Base-by-base conservation (phyloP, 2,329 filamentous ascomycete genomes). In the Pleurostoma richardsiae region DNA sequence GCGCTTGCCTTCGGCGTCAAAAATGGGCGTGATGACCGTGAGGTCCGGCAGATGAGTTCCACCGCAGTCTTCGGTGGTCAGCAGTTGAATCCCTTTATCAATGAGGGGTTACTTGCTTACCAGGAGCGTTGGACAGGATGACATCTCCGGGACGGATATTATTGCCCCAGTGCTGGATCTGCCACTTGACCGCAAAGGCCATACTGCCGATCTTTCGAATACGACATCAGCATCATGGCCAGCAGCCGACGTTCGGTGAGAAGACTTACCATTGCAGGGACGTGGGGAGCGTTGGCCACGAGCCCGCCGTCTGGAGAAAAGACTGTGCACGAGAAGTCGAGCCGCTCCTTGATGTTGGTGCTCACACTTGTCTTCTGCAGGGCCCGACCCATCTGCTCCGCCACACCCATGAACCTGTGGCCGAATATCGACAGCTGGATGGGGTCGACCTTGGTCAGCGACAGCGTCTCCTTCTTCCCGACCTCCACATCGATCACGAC, bases 381-480 rank as follows among this genome's bases (percentile, higher is more conserved):
- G 0, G 76, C 77, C 3, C 71, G 70, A 27, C 76, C 77, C 76
- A 80, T 80, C 50, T 80, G 77, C 48, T 80, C 77, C 1, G 77
- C 77, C n/a, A 80, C 78, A 3, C 73, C 72, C 76, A 80, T 79
- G 63, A 80, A 80, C 0, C 77, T 65, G 53, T 80, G 74, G 0
- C 72, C 72, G 46, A 79, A 79, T 39, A 80, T 72, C 10, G 71
- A 77, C 2, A 80, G 66, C 30, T 72, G 64, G 41, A 79, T 76
- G 0, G 76, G 76, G 47, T 76, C 70, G 30, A 74, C 62, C 58
- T 11, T 63, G 62, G 2, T 66, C 66, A 6, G 66, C 62, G 29
- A 67, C 65, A 36, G 8, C 8, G 33, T 36, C 8, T 36, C 33
- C n/a, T 36, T 36, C 33, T n/a, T 36, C 8, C 33, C 33, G n/a